phyloP scores from a whole-genome alignment of 768 basidiomycete genomes.

The Boletales sp. region DNA sequence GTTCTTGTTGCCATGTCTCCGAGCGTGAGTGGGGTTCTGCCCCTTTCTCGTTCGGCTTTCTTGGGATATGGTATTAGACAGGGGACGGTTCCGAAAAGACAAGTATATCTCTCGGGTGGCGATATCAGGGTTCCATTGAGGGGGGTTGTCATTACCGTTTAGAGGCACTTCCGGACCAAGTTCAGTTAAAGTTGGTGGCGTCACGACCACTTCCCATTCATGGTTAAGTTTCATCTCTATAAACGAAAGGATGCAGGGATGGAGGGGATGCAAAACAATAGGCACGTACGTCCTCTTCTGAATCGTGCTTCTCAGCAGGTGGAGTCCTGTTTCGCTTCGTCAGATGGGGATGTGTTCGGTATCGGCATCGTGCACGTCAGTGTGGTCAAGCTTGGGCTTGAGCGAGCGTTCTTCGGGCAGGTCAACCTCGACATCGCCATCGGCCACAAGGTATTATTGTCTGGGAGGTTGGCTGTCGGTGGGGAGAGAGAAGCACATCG shows the following conservation, averaged over 20 bases:
- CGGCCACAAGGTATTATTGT: conserved; percentile 25
- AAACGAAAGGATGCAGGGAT: conserved; percentile 2
- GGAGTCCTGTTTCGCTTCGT: conserved; percentile 42
- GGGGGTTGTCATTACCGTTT: too few species aligned
- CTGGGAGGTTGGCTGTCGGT: conserved; percentile 26
- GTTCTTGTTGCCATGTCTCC: conserved; percentile 15
- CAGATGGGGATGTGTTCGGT: conserved; percentile 26
- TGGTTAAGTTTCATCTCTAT: too few species aligned
- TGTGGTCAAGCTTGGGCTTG: conserved; percentile 29
- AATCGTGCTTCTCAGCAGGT: conserved; percentile 13
- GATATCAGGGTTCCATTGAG: too few species aligned
- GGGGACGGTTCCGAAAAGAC: too few species aligned
- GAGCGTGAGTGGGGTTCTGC: conserved; percentile 22
- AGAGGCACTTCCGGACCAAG: too few species aligned
- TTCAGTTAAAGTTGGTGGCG: too few species aligned
- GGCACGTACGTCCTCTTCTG: conserved; percentile 14
- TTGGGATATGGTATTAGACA: too few species aligned
- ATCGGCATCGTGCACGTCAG: conserved; percentile 26
- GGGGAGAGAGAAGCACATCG: conserved; percentile 31
- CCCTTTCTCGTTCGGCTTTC: too few species aligned
- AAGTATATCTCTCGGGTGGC: too few species aligned
- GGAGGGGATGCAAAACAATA: not conserved
- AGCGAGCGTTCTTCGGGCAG: conserved; percentile 27
- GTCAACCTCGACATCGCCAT: conserved; percentile 31
- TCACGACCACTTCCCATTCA: too few species aligned